Percentiles rank a stretch among this genome's conserved stretches.
Conservation (phyloP, 495 filamentous ascomycete species). For the Daldinia grandis region DNA sequence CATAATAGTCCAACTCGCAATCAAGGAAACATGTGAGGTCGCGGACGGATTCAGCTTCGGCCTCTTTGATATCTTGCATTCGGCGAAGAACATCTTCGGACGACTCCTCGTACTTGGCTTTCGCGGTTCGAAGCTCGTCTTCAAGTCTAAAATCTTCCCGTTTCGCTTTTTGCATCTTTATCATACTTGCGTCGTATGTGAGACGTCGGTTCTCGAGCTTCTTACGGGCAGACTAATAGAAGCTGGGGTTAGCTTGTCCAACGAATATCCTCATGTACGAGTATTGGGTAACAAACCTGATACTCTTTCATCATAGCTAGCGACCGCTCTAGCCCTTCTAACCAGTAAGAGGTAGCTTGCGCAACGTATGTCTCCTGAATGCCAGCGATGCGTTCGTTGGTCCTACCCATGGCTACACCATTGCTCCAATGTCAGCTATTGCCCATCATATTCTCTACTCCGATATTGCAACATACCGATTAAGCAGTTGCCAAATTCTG, state of each 20-base stretch:
- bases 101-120: conserved; percentile 95
- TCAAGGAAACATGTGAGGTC: conserved; percentile 87
- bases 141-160: conserved; percentile 92
- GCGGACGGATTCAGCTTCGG: conserved; percentile 82
- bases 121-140: conserved; percentile 90
- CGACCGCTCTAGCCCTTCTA: conserved; percentile 89
- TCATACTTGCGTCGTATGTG: conserved; percentile 88
- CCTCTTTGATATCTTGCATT: conserved; percentile 97
- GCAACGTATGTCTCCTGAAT: conserved; percentile 86
- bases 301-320: conserved; percentile 98
- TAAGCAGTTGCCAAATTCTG: conserved; percentile 91
- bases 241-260: conserved; percentile 27
- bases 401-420: conserved; percentile 72
- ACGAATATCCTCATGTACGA: not conserved
- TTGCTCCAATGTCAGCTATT: conserved; percentile 1
- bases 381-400: conserved; percentile 87
- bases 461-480: conserved; percentile 63
- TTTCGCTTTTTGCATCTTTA: conserved; percentile 94
- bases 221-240: conserved; percentile 76
- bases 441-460: not conserved
- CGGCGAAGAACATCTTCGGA: conserved; percentile 91
- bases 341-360: conserved; percentile 86
- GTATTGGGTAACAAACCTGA: conserved; percentile 61
- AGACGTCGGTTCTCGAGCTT: conserved; percentile 92
- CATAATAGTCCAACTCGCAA: conserved; percentile 89